phyloP scores from a whole-genome alignment of 2,329 filamentous ascomycete species.

The Pseudocercospora fuligena region DNA sequence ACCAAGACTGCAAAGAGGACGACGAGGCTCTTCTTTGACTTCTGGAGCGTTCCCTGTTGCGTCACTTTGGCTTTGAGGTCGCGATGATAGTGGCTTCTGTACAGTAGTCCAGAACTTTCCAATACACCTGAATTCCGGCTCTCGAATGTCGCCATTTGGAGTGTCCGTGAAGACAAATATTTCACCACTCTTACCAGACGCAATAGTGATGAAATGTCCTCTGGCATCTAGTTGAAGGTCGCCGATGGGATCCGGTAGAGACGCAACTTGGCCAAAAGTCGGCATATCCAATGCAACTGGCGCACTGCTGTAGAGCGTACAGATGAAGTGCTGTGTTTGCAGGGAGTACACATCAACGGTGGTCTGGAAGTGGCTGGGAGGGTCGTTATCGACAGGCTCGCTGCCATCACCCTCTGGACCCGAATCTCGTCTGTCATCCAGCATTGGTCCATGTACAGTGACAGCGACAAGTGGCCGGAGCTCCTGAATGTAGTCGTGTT shows the following conservation, averaged over 20 bases:
- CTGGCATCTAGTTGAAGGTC: slow-evolving; percentile 76
- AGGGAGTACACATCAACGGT: slow-evolving; percentile 89
- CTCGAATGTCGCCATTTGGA: slow-evolving; percentile 34
- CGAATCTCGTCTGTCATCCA: slow-evolving; percentile 50
- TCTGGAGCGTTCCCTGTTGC: slow-evolving; percentile 38
- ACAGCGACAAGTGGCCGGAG: slow-evolving; percentile 77
- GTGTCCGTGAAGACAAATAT: slow-evolving; percentile 70
- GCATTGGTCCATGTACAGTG: slow-evolving; percentile 76
- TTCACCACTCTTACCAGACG: slow-evolving; percentile 84
- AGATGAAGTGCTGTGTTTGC: slow-evolving; percentile 71
- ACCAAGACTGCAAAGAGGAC: slow-evolving; percentile 70
- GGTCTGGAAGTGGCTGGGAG: slow-evolving; percentile 73
- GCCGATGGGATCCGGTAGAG: slow-evolving; percentile 67
- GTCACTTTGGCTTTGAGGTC: slow-evolving; percentile 28
- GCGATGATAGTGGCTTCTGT: slow-evolving; percentile 28
- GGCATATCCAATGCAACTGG: slow-evolving; percentile 54
- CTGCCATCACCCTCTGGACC: slow-evolving; percentile 41
- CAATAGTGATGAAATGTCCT: slow-evolving; percentile 71
- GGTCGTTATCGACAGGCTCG: slow-evolving; percentile 38
- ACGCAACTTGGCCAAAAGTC: slow-evolving; percentile 31
- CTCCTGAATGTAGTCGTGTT: slow-evolving; percentile 55
- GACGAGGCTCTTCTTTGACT: slow-evolving; percentile 35
- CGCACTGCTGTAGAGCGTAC: slow-evolving; percentile 74
- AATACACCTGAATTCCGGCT: slow-evolving; percentile 65
- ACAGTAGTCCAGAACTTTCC: slow-evolving; percentile 93